Percentiles rank a stretch among this genome's conserved stretches.
Evolutionary conservation across 768 basidiomycete species (phyloP).

Genomic region (Boletus barrowsii): DNA sequence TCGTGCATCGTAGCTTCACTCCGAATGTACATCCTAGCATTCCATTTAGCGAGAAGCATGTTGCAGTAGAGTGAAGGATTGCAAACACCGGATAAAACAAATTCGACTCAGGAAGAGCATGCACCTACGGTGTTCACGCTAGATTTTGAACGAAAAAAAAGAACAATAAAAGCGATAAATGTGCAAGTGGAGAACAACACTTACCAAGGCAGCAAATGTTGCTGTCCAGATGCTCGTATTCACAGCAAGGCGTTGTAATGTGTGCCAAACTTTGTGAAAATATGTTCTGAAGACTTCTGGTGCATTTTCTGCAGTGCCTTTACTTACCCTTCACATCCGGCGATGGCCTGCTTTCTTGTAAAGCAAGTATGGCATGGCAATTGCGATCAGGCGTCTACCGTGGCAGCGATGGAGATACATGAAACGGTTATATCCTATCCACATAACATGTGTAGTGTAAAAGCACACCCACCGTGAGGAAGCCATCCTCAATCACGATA

Average conservation of each 20-base stretch:
- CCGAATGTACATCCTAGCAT: conserved; percentile 3
- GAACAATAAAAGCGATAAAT: no score
- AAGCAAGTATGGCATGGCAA: conserved; percentile 8
- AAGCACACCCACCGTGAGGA: background rate
- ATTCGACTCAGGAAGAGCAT: background rate
- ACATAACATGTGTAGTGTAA: background rate
- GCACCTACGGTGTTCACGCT: background rate
- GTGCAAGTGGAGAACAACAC: background rate
- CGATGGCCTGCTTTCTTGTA: background rate
- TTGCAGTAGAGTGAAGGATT: conserved; percentile 8
- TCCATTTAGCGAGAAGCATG: conserved; percentile 11
- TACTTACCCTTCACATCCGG: background rate
- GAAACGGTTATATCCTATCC: background rate
- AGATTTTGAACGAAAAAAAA: no score
- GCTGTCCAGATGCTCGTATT: conserved; percentile 46
- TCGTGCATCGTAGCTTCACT: background rate
- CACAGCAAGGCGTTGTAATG: conserved; percentile 11
- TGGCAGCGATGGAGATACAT: background rate
- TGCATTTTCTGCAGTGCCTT: background rate
- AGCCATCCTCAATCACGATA: accelerated
- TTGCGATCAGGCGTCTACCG: conserved; percentile 4
- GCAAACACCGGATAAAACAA: background rate
- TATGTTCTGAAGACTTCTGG: background rate
- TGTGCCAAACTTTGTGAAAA: conserved; percentile 4
- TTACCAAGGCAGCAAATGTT: conserved; percentile 31